Conservation (phyloP, 164 flowering plant species). For the Malania oleifera region DNA sequence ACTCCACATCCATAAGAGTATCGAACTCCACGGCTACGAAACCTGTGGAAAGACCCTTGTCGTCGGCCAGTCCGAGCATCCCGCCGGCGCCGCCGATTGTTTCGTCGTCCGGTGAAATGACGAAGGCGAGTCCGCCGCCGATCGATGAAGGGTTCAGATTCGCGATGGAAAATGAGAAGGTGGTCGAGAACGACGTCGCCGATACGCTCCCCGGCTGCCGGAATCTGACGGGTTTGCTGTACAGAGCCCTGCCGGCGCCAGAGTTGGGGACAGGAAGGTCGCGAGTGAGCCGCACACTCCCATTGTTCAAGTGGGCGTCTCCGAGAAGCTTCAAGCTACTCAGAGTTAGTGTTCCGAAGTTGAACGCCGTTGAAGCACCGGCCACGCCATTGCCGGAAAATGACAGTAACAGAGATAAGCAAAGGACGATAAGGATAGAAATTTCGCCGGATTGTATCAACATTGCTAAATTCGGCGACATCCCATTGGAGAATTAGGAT, state of each 20-base stretch:
- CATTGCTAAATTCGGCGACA: conserved; percentile 21
- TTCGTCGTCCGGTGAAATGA: conserved; percentile 56
- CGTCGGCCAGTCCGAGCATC: conserved; percentile 44
- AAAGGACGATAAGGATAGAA: conserved; percentile 2
- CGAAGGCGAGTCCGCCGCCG: conserved; percentile 82
- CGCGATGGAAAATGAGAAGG: conserved; percentile 68
- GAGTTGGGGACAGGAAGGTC: conserved; percentile 80
- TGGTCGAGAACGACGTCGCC: conserved; percentile 61
- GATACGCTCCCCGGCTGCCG: conserved; percentile 28
- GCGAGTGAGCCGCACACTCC: conserved; percentile 57
- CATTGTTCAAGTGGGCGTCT: conserved; percentile 74
- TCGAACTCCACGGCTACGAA: conserved; percentile 89
- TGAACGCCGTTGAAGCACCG: conserved; percentile 43
- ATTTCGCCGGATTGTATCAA: conserved; percentile 7
- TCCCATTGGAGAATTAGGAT: conserved; percentile 20
- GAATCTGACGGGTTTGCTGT: conserved; percentile 57
- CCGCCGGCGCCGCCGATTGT: conserved; percentile 72
- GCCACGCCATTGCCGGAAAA: conserved; percentile 8
- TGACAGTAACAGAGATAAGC: conserved; percentile 4
- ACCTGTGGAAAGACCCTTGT: conserved; percentile 14
- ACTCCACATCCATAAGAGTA: conserved; percentile 86
- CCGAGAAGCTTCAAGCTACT: conserved; percentile 70
- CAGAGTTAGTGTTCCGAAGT: conserved; percentile 59
- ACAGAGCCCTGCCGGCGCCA: conserved; percentile 67
- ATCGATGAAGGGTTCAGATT: conserved; percentile 82